Evolutionary conservation across 768 basidiomycete genomes (phyloP).

Genomic region (Naganishia onofrii): DNA sequence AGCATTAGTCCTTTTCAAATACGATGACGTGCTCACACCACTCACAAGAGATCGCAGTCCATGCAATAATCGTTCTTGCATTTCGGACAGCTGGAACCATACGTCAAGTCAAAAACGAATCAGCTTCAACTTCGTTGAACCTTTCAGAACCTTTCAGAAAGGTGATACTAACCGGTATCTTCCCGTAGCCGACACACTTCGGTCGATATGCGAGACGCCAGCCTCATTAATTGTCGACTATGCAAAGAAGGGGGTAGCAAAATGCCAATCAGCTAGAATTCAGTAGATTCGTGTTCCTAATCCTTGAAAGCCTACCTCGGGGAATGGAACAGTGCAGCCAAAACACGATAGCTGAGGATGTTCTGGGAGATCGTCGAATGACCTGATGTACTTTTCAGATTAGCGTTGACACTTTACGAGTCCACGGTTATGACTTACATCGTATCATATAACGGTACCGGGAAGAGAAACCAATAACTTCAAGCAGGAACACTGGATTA

Average conservation of each 20-base stretch:
- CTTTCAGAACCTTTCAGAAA: background rate
- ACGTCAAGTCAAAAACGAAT: background rate
- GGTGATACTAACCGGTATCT: conserved; percentile 65
- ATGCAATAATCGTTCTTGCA: conserved; percentile 85
- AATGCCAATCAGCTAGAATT: conserved; percentile 44
- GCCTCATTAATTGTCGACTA: conserved; percentile 33
- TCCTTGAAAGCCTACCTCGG: conserved; percentile 33
- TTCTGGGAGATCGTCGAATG: conserved; percentile 12
- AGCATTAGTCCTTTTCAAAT: background rate
- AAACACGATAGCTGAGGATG: conserved; percentile 58
- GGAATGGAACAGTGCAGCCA: conserved; percentile 75
- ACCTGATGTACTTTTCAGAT: background rate
- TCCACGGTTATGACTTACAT: conserved; percentile 63
- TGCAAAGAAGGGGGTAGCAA: background rate
- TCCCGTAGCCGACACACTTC: conserved; percentile 78
- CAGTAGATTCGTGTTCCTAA: background rate
- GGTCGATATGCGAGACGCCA: conserved; percentile 47
- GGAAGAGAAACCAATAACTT: conserved; percentile 65
- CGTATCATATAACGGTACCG: conserved; percentile 77
- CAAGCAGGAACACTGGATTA: background rate
- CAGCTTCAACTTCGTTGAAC: background rate
- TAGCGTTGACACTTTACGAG: background rate
- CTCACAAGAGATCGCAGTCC: conserved; percentile 84
- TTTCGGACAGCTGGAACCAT: conserved; percentile 60
- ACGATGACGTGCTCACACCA: background rate